A percentile compares a stretch with the other conserved stretches of the same genome.
Evolutionary conservation across 73 alveolate genomes (phyloP).

Genomic region (Stentor roeselii): DNA sequence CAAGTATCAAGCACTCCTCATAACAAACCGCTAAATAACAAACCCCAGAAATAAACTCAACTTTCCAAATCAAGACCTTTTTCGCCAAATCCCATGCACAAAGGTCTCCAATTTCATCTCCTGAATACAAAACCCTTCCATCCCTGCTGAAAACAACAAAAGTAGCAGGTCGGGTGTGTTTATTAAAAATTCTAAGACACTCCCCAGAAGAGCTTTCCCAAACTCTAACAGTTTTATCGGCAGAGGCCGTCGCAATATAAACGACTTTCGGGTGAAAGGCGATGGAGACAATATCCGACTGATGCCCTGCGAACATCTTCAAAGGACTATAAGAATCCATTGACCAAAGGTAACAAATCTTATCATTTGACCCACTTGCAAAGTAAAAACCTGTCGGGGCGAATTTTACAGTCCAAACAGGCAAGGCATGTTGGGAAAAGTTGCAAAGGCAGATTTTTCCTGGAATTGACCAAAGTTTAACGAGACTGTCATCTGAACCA

Average conservation of each 20-base stretch:
- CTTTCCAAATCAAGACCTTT: slow-evolving; percentile 34
- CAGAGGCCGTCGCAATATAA: slow-evolving; percentile 86
- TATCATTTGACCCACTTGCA: slow-evolving; percentile 85
- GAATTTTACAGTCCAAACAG: slow-evolving; percentile 84
- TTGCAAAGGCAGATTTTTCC: slow-evolving; percentile 51
- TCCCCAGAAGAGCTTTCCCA: slow-evolving; percentile 70
- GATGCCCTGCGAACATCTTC: slow-evolving; percentile 79
- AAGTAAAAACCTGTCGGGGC: slow-evolving; percentile 83
- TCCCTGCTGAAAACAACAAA: slow-evolving; percentile 68
- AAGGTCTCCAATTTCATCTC: slow-evolving; percentile 78
- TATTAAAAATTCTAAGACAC: slow-evolving; percentile 77
- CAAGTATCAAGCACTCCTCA: background rate
- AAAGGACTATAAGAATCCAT: slow-evolving; percentile 70
- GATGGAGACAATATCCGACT: slow-evolving; percentile 75
- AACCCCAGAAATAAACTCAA: background rate
- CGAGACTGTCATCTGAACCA: slow-evolving; percentile 73
- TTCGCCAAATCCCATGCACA: slow-evolving; percentile 61
- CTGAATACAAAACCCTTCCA: slow-evolving; percentile 70
- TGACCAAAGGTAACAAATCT: slow-evolving; percentile 78
- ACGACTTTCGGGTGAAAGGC: slow-evolving; percentile 88
- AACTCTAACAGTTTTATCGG: slow-evolving; percentile 86
- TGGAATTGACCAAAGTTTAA: slow-evolving; percentile 81
- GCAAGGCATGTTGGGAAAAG: slow-evolving; percentile 74
- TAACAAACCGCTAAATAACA: background rate
- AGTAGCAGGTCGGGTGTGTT: slow-evolving; percentile 67